Conservation (phyloP, 768 basidiomycete species). For the Leucosporidium creatinivorum region DNA sequence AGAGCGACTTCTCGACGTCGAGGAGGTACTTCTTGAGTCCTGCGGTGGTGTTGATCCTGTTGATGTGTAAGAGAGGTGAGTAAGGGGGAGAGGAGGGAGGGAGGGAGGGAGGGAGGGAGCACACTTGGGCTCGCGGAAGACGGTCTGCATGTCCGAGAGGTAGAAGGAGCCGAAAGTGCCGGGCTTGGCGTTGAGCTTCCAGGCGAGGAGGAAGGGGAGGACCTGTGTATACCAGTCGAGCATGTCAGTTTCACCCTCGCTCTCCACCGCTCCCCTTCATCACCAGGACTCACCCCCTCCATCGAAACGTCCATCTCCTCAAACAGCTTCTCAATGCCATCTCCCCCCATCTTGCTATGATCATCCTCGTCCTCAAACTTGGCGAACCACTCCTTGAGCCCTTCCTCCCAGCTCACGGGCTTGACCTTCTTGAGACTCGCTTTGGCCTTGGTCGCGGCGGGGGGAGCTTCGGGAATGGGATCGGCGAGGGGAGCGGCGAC, state of each 20-base stretch:
- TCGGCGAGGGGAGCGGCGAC: background rate
- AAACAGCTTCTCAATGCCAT: conserved; percentile 66
- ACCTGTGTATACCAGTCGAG: background rate
- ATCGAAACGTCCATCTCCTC: conserved; percentile 61
- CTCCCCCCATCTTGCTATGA: conserved; percentile 53
- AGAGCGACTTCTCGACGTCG: conserved; percentile 43
- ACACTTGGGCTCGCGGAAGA: conserved; percentile 8
- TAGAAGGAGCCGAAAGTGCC: conserved; percentile 13
- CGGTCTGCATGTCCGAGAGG: conserved; percentile 5
- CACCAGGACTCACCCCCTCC: conserved; percentile 51
- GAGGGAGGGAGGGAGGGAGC: background rate
- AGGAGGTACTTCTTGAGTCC: conserved; percentile 58
- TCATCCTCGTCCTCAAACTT: conserved; percentile 16
- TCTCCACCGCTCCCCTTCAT: background rate
- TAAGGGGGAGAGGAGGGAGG: background rate
- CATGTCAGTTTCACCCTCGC: conserved; percentile 1
- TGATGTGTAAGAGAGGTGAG: background rate
- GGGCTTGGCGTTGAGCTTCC: conserved; percentile 10
- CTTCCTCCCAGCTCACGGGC: conserved; percentile 16
- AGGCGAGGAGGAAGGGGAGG: conserved; percentile 27
- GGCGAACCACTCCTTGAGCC: conserved; percentile 14
- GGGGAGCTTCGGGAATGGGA: too few species aligned
- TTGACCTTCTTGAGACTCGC: background rate
- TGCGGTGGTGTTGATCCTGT: conserved; percentile 31
- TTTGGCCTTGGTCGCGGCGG: background rate